Evolutionary conservation across 2,329 filamentous ascomycete genomes (phyloP).

Genomic region (Sclerotinia spermophila): DNA sequence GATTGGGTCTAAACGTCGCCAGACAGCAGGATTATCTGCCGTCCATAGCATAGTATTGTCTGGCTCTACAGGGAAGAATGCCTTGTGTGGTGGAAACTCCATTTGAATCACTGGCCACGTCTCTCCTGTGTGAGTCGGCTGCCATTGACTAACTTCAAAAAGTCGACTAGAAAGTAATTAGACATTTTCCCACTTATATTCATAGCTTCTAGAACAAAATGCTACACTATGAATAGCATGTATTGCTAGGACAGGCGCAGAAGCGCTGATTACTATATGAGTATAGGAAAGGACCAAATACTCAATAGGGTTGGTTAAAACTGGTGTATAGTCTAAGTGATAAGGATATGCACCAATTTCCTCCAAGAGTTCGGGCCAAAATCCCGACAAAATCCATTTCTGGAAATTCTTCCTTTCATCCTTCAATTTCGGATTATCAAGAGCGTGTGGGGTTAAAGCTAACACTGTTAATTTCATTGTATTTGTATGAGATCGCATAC

Average conservation of each 20-base stretch:
- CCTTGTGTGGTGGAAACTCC: background rate
- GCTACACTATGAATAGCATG: too few relatives aligned
- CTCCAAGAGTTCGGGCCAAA: conserved; percentile 6
- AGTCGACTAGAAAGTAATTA: background rate
- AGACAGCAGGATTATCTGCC: background rate
- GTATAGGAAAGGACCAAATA: background rate
- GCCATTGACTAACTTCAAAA: background rate
- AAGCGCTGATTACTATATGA: background rate
- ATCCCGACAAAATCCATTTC: conserved; percentile 7
- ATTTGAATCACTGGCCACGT: background rate
- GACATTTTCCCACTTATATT: background rate
- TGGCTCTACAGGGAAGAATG: background rate
- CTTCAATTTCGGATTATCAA: background rate
- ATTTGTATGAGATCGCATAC: background rate
- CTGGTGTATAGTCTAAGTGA: background rate
- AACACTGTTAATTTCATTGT: background rate
- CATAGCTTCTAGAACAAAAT: background rate
- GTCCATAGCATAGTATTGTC: conserved; percentile 1
- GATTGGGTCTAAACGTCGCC: background rate
- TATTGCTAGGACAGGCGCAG: background rate
- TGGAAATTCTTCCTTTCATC: background rate
- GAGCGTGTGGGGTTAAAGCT: conserved; percentile 1
- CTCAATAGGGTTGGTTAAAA: background rate
- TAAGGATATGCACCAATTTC: conserved; percentile 6
- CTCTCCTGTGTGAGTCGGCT: background rate